Evolutionary conservation across 2,329 filamentous ascomycete genomes (phyloP).

Genomic region (Pestalotiopsis sp.): DNA sequence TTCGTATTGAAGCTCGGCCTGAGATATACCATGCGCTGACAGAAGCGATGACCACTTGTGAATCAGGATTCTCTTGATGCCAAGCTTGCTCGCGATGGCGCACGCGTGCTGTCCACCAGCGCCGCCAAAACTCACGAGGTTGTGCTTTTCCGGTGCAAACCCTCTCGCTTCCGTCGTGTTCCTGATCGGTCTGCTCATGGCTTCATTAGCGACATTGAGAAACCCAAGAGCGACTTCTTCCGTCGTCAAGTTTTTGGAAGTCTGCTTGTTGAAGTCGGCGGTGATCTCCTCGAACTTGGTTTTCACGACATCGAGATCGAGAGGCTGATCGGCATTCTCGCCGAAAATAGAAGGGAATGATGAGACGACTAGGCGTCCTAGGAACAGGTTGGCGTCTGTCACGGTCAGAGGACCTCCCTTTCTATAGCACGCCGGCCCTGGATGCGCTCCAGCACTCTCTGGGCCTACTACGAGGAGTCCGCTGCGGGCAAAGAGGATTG

Average conservation of each 20-base stretch:
- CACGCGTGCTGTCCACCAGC: slow-evolving; percentile 66
- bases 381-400: slow-evolving; percentile 70
- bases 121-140: slow-evolving; percentile 56
- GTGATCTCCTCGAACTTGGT: slow-evolving; percentile 41
- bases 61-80: slow-evolving; percentile 40
- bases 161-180: slow-evolving; percentile 55
- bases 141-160: slow-evolving; percentile 29
- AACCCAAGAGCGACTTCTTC: slow-evolving; percentile 64
- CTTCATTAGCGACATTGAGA: slow-evolving; percentile 72
- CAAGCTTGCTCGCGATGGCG: slow-evolving; percentile 38
- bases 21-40: slow-evolving; percentile 33
- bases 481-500: slow-evolving; percentile 64
- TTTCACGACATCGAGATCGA: slow-evolving; percentile 40
- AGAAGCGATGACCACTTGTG: slow-evolving; percentile 33
- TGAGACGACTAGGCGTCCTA: slow-evolving; percentile 59
- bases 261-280: slow-evolving; percentile 36
- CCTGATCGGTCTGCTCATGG: slow-evolving; percentile 74
- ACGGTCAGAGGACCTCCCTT: slow-evolving; percentile 72
- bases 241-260: slow-evolving; percentile 23
- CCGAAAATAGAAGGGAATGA: slow-evolving; percentile 75
- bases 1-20: slow-evolving; percentile 17
- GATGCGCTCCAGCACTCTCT: slow-evolving; percentile 58
- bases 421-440: slow-evolving; percentile 70
- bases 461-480: slow-evolving; percentile 68
- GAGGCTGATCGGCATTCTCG: slow-evolving; percentile 60